Base-by-base conservation (phyloP, 805 yeast species). In the Metschnikowia sp. region DNA sequence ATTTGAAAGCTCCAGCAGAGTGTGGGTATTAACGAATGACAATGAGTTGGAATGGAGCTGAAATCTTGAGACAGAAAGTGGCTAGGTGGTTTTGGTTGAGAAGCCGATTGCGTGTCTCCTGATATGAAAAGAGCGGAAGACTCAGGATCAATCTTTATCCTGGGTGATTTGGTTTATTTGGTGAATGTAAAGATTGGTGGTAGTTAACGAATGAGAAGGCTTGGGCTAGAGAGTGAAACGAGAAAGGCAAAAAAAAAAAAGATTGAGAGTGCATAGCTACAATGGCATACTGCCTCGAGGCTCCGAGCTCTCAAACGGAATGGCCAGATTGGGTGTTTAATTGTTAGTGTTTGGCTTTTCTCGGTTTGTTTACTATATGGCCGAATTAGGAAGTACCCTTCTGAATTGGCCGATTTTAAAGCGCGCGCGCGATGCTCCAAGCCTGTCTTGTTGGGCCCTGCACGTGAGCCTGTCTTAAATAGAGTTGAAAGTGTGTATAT, bases 301-400 rank as follows among this genome's bases (percentile, higher is more conserved):
- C 10, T 1, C 36, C 18, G 18, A n/a, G 22, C 26, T 22, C 26
- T 22, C 5, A 22, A 11, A 13, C 13, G 18, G 18, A 15, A 10
- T 11, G 13, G 22, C 36, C 36, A 19, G 18, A 34, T 26, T 12
- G 41, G 34, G 41, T 11, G 12, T 6, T 11, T 29, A 9, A 28
- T 29, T 39, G 41, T 39, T 29, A 30, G 41, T 18, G 13, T 29
- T 39, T 22, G 2, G 7, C 28, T 9, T 10, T 30, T 18, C 15
- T 19, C 19, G 36, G 9, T 22, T n/a, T 40, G 37, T 40, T 40
- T 32, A 40, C 34, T 8, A 40, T 32, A 11, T 12, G 11, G 44
- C 33, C 44, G 38, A 8, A 40, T 40, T 40, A 40, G 44, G 44
- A 40, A 40, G 13, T 12, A 26, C 32, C 19, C 40, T n/a, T 36